These are phyloP conservation scores for Chalara sp. DNA, from an alignment of 2,329 filamentous ascomycete genomes.

Conservation along the genomic window DNA sequence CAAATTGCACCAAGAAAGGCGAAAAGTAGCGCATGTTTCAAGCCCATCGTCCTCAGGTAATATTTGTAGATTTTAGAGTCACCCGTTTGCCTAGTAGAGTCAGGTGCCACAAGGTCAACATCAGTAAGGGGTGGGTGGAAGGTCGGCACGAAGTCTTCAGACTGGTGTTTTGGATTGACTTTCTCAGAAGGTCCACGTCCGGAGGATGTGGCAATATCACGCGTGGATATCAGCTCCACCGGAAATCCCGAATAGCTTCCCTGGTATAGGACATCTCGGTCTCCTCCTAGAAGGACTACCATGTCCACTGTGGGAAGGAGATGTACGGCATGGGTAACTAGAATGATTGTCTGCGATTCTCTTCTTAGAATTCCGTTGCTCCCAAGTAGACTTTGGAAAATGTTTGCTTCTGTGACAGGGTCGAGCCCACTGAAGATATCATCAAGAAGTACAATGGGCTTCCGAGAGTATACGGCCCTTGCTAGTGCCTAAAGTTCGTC, in stretches of 20 bases:
- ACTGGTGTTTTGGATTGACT: background rate
- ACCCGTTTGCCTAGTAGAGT: background rate
- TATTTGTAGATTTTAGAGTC: background rate
- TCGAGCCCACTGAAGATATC: constrained; percentile 25
- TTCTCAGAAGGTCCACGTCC: background rate
- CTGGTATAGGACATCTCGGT: constrained; percentile 28
- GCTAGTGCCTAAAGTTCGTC: constrained; percentile 42
- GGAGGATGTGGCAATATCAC: background rate
- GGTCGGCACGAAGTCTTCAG: background rate
- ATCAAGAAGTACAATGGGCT: constrained; percentile 20
- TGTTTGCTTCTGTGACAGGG: constrained; percentile 15
- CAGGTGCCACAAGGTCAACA: background rate
- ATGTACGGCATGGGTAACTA: constrained; percentile 28
- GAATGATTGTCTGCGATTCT: constrained; percentile 28
- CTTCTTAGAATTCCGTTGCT: constrained; percentile 12
- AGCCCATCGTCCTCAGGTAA: background rate
- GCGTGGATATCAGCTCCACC: background rate
- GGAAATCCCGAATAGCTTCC: constrained; percentile 5
- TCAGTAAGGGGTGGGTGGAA: too few relatives aligned
- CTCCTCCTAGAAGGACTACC: constrained; percentile 24
- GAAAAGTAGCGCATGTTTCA: background rate
- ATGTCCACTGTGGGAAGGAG: constrained; percentile 13
- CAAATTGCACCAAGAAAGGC: background rate
- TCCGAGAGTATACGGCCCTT: constrained; percentile 35
- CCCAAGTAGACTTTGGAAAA: constrained; percentile 17